Base-by-base conservation (phyloP, 2,329 filamentous ascomycete species). In the Pseudogymnoascus sp. region DNA sequence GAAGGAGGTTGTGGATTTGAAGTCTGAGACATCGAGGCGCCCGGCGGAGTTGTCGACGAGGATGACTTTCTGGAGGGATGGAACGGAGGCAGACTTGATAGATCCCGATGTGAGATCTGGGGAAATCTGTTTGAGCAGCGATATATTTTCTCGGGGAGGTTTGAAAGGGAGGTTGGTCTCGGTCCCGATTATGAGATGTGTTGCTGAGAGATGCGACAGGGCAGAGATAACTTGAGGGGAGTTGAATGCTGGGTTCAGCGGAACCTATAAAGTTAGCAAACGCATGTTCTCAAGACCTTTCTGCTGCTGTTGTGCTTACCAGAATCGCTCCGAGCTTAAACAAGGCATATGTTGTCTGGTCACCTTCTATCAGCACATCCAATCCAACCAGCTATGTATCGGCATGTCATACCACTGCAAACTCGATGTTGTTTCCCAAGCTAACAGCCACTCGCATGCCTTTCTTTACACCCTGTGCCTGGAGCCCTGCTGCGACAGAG, bases 251-350 rank as follows among this genome's bases (percentile, higher is more conserved):
- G 93, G 93, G 74, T 99, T 97, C 23, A 97, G 77, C 0, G 93
- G 95, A n/a, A 96, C 85, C 84, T 85, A 63, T 46, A n/a, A 34
- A 46, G 43, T 63, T 59, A 62, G 37, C 28, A 53, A 49, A 53
- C 25, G 23, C 8, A 31, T 11, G 4, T 18, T 31, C 4, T 25
- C n/a, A 53, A 31, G 31, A 36, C 3, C 40, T 4, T 43, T 42
- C 5, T 59, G 40, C 12, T 59, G 43, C 46, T 56, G 9, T 37
- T 59, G 23, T 36, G 69, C 77, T 65, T 73, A 86, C 93, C 66
- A 97, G 79, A 60, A 97, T 85, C 23, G 91, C 93, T n/a, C 95
- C 95, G 8, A 97, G 82, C 76, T 97, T 97, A 79, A 93, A 96
- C 62, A 95, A 75, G 0, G 93, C 93, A 76, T 97, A 97, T 5